phyloP scores from a whole-genome alignment of 352 stramenopile species.

The Globisporangium okanoganense region DNA sequence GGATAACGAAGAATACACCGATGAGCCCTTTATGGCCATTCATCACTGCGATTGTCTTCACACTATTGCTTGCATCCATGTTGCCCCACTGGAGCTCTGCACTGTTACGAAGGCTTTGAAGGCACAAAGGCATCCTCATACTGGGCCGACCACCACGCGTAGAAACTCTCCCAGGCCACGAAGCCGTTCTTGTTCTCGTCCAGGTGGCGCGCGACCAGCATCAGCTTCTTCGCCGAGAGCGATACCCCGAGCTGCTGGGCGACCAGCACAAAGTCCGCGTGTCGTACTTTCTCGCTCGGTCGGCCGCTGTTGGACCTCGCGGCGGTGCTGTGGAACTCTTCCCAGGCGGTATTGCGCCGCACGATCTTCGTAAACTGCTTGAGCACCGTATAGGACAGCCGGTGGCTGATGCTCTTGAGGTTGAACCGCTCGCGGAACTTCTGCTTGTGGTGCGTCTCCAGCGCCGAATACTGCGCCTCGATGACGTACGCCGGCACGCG shows the following conservation, averaged over 20 bases:
- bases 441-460: slow-evolving; percentile 36
- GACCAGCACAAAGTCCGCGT: slow-evolving; percentile 47
- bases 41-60: neutral
- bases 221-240: slow-evolving; percentile 43
- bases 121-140: slow-evolving; percentile 19
- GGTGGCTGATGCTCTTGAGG: slow-evolving; percentile 53
- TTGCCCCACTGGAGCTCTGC: neutral
- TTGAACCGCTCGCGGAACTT: slow-evolving; percentile 62
- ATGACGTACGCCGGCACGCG: slow-evolving; percentile 46
- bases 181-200: slow-evolving; percentile 50
- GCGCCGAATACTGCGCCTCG: slow-evolving; percentile 50
- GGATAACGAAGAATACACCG: neutral
- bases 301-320: slow-evolving; percentile 10
- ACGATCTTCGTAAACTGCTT: slow-evolving; percentile 65
- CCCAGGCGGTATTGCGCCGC: slow-evolving; percentile 50
- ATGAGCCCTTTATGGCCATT: neutral
- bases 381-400: slow-evolving; percentile 56
- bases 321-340: slow-evolving; percentile 39
- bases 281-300: slow-evolving; percentile 20
- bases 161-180: slow-evolving; percentile 61
- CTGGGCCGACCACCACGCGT: slow-evolving; percentile 57
- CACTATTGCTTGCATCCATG: neutral
- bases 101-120: neutral
- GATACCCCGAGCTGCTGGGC: slow-evolving; percentile 37
- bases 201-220: slow-evolving; percentile 33